phyloP scores from a whole-genome alignment of 495 filamentous ascomycete genomes.

The Trichoderma erinaceum region DNA sequence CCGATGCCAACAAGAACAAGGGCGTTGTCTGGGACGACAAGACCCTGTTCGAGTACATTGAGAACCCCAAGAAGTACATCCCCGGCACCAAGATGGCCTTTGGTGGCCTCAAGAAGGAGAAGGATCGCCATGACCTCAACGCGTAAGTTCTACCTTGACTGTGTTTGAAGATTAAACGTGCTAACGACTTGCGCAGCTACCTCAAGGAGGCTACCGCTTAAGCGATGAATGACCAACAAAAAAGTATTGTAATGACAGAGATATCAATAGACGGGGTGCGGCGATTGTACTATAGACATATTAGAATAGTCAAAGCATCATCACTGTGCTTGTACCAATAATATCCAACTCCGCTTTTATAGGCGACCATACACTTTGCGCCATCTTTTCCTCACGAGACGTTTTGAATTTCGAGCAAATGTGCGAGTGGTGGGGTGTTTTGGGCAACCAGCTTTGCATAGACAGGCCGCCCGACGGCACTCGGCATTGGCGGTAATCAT shows the following conservation, averaged over 20 bases:
- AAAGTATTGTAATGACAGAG: conserved; percentile 33
- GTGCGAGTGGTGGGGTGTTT: background rate
- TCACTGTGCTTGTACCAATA: conserved; percentile 15
- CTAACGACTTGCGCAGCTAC: conserved; percentile 39
- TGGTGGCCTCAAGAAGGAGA: conserved; percentile 98
- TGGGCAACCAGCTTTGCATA: background rate
- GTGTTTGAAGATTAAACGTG: conserved; percentile 15
- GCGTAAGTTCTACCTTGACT: conserved; percentile 58
- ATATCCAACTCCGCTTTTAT: conserved; percentile 12
- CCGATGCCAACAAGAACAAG: conserved; percentile 98
- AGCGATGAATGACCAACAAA: conserved; percentile 28
- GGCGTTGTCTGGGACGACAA: conserved; percentile 81
- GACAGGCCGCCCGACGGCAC: background rate
- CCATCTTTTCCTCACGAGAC: background rate
- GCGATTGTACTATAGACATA: conserved; percentile 19
- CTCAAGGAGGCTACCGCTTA: conserved; percentile 60
- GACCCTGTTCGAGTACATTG: conserved; percentile 61
- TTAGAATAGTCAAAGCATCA: conserved; percentile 14
- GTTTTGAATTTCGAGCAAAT: background rate
- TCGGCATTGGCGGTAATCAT: background rate
- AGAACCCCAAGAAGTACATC: conserved; percentile 65
- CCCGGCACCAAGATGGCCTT: conserved; percentile 99
- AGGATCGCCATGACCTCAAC: conserved; percentile 99
- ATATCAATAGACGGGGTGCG: conserved; percentile 28
- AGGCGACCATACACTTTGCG: background rate